Conservation (phyloP, 129 eudicot species). For the Cynara cardunculus region DNA sequence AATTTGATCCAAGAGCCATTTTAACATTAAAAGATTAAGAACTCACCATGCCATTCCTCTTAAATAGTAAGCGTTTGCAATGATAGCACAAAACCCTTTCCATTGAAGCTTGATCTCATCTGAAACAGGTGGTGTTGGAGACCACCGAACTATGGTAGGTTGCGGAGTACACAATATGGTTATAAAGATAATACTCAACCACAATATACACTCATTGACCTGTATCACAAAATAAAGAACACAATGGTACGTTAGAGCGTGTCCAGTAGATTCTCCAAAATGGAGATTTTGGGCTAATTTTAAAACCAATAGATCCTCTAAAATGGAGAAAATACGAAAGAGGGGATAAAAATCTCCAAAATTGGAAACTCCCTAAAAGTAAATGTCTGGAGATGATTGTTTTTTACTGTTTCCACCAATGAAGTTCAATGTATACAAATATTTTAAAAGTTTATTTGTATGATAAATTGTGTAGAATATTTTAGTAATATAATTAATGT, state of each 20-base stretch:
- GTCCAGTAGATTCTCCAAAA: no score
- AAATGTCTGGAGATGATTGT: no score
- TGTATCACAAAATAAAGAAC: constrained; percentile 21
- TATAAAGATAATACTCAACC: constrained; percentile 90
- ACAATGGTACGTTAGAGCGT: neutral
- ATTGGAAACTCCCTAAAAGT: neutral
- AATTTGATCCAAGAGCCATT: neutral
- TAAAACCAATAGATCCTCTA: neutral
- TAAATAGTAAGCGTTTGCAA: constrained; percentile 85
- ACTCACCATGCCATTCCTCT: constrained; percentile 98
- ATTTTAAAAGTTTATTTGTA: no score
- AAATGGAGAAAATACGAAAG: no score
- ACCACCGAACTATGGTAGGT: constrained; percentile 95
- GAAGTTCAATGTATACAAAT: no score
- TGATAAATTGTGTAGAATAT: no score
- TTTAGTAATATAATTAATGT: no score
- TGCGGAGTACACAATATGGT: constrained; percentile 97
- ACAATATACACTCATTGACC: constrained; percentile 95
- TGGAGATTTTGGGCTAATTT: no score
- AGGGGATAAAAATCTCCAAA: neutral
- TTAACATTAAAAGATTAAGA: neutral
- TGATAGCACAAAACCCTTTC: constrained; percentile 96
- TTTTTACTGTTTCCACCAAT: no score
- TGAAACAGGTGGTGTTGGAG: constrained; percentile 77
- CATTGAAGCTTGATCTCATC: constrained; percentile 74